Conservation (phyloP, 2,329 filamentous ascomycete genomes). For the Aspergillus candidus region DNA sequence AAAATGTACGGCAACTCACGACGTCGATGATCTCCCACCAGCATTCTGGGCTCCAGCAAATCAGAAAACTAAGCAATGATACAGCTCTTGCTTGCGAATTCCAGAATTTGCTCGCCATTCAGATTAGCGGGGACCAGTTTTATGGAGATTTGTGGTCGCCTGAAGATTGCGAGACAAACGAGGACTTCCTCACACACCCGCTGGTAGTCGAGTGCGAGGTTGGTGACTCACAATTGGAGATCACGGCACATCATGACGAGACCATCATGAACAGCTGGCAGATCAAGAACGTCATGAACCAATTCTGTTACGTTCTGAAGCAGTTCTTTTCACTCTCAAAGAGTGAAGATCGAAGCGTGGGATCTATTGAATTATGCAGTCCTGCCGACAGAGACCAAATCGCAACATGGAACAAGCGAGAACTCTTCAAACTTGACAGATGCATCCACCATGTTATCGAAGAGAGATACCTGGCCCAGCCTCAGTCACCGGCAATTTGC, state of each 20-base stretch:
- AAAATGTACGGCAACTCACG: slow-evolving; percentile 51
- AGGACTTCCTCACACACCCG: slow-evolving; percentile 54
- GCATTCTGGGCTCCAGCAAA: slow-evolving; percentile 52
- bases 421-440: slow-evolving; percentile 19
- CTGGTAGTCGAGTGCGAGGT: slow-evolving; percentile 62
- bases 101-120: slow-evolving; percentile 44
- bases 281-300: slow-evolving; percentile 50
- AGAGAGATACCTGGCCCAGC: slow-evolving; percentile 19
- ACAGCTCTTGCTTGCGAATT: slow-evolving; percentile 42
- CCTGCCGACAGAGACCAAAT: slow-evolving; percentile 29
- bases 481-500: slow-evolving; percentile 27
- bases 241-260: slow-evolving; percentile 62
- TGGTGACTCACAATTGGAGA: slow-evolving; percentile 46
- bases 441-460: slow-evolving; percentile 31
- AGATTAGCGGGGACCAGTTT: slow-evolving; percentile 22
- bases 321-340: slow-evolving; percentile 27
- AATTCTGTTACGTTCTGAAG: slow-evolving; percentile 40
- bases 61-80: slow-evolving; percentile 49
- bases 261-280: slow-evolving; percentile 48
- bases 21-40: slow-evolving; percentile 58
- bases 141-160: slow-evolving; percentile 25
- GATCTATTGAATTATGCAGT: slow-evolving; percentile 27
- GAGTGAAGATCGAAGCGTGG: slow-evolving; percentile 18
- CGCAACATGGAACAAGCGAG: slow-evolving; percentile 26
- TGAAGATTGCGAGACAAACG: slow-evolving; percentile 49